phyloP scores from a whole-genome alignment of 2,329 filamentous ascomycete species.

The Pestalotiopsis sp. region DNA sequence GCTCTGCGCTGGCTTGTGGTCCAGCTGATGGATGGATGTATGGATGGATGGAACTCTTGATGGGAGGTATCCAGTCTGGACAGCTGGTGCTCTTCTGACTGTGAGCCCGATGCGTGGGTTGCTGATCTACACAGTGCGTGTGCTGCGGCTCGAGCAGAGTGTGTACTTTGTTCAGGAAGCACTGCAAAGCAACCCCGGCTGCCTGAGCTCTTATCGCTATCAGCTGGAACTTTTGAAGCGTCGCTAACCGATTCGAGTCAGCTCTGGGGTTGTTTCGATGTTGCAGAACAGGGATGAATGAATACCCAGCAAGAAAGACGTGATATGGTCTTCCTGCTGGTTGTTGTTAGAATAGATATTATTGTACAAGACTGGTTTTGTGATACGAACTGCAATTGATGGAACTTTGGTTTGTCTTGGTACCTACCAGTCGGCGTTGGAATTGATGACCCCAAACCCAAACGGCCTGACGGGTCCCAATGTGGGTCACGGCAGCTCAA shows the following conservation, averaged over 20 bases:
- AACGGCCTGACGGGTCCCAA: no score
- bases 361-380: neutral
- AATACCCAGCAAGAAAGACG: no score
- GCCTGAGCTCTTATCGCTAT: slow-evolving; percentile 6
- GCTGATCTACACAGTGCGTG: neutral
- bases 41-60: neutral
- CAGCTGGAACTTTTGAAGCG: neutral
- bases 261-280: neutral
- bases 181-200: no score
- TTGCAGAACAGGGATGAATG: no score
- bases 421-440: neutral
- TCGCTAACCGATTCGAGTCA: neutral
- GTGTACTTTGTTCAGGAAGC: neutral
- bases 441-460: no score
- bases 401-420: neutral
- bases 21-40: neutral
- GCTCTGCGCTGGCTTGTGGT: neutral
- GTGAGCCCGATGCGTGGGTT: neutral
- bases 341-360: neutral
- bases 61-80: neutral
- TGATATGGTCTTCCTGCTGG: no score
- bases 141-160: no score
- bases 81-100: neutral
- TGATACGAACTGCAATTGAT: neutral
- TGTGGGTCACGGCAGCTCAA: no score